Evolutionary conservation across 768 basidiomycete species (phyloP).

Genomic region (Rhodotorula kratochvilovae): DNA sequence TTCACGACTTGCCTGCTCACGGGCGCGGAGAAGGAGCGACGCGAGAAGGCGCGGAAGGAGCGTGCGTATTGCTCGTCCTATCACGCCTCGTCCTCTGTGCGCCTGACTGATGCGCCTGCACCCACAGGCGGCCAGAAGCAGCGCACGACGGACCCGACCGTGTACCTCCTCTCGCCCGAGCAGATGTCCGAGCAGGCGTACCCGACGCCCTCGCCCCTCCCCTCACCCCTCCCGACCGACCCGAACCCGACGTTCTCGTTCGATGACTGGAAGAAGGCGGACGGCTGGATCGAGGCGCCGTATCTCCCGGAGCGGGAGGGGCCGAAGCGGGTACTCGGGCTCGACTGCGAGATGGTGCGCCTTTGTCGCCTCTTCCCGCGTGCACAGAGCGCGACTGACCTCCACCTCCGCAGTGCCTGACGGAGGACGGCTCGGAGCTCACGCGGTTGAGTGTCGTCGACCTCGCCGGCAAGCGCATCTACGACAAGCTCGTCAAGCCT

Average conservation of each 20-base stretch:
- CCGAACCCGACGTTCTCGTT: conserved; percentile 20
- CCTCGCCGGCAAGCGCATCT: conserved; percentile 67
- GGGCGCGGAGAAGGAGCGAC: conserved; percentile 69
- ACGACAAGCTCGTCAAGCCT: conserved; percentile 86
- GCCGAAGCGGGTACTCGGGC: conserved; percentile 59
- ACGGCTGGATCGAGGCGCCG: conserved; percentile 81
- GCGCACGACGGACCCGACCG: conserved; percentile 55
- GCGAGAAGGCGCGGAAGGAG: conserved; percentile 50
- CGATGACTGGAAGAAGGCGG: conserved; percentile 40
- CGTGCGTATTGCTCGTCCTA: conserved; percentile 46
- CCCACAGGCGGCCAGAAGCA: conserved; percentile 52
- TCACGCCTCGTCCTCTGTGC: conserved; percentile 27
- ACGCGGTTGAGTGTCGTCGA: conserved; percentile 81
- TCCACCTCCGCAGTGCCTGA: conserved; percentile 64
- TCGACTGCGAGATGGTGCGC: conserved; percentile 96
- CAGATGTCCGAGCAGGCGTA: conserved; percentile 96
- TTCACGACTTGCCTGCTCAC: conserved; percentile 80
- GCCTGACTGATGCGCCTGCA: background rate
- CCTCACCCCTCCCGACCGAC: conserved; percentile 54
- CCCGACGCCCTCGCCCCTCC: conserved; percentile 63
- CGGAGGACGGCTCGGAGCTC: conserved; percentile 83
- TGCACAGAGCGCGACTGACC: background rate
- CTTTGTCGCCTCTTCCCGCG: no score
- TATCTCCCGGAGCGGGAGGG: conserved; percentile 43
- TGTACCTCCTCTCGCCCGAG: conserved; percentile 69